A percentile compares a stretch with the other conserved stretches of the same genome.
phyloP scores from a whole-genome alignment of 176 grass and related monocot genomes.

The Poa annua region DNA sequence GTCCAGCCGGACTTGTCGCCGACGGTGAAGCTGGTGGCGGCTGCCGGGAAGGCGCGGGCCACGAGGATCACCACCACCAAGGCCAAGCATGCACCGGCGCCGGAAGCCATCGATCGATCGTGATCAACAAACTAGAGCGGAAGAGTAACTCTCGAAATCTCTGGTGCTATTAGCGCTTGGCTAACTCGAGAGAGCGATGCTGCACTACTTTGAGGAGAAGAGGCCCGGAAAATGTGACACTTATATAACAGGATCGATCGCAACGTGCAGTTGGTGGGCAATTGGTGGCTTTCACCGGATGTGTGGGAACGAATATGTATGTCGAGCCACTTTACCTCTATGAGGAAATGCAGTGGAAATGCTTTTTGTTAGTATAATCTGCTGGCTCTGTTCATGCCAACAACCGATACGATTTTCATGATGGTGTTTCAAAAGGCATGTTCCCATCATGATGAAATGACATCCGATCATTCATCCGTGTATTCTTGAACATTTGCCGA shows the following conservation, averaged over 20 bases:
- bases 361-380: neutral
- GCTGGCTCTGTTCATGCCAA: slow-evolving; percentile 28
- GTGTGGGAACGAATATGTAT: slow-evolving; percentile 50
- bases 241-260: slow-evolving; percentile 48
- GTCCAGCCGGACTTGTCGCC: slow-evolving; percentile 80
- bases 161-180: neutral
- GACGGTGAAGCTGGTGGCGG: slow-evolving; percentile 69
- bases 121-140: neutral
- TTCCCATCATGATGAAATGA: slow-evolving; percentile 28
- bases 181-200: neutral
- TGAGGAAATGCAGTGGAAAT: slow-evolving; percentile 44
- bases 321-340: slow-evolving; percentile 41
- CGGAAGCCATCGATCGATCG: slow-evolving; percentile 44
- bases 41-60: slow-evolving; percentile 30
- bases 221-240: slow-evolving; percentile 23
- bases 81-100: slow-evolving; percentile 15
- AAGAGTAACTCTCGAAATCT: neutral
- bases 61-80: slow-evolving; percentile 51
- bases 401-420: slow-evolving; percentile 24
- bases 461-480: too few relatives aligned
- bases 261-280: slow-evolving; percentile 44
- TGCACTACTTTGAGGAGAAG: slow-evolving; percentile 1
- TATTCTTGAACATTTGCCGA: too few relatives aligned
- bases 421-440: slow-evolving; percentile 32
- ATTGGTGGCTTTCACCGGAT: slow-evolving; percentile 28